Base-by-base conservation (phyloP, 73 alveolate genomes). In the Stentor coeruleus region DNA sequence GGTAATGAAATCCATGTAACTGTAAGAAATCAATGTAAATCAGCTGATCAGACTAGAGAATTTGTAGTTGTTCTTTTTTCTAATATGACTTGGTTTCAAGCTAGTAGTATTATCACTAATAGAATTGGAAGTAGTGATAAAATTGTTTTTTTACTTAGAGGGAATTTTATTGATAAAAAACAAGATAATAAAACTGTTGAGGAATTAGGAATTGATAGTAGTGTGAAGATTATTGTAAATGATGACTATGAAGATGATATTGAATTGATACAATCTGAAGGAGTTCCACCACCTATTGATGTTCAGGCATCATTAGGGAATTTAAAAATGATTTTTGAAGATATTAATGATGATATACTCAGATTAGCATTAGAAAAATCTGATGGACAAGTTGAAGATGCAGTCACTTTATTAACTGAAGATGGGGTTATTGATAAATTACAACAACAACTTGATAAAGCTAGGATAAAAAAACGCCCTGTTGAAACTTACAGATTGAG, bases 41-140 rank as follows among this genome's bases (percentile, higher is more conserved):
- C 28, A 11, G 28, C 6, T 49, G 6, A 6, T 11, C n/a, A n/a
- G n/a, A n/a, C n/a, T n/a, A n/a, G n/a, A n/a, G n/a, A n/a, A n/a
- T n/a, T n/a, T n/a, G n/a, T n/a, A n/a, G 20, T 49, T 49, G 6
- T 20, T 49, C 20, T 49, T 11, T 20, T 20, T 49, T 20, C 20
- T 49, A 49, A 49, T 49, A 20, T 20, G 66, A 49, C 28, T 49
- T 49, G 66, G 66, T 49, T 20, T 11, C 28, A 49, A 49, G 66
- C 66, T 11, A 49, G 66, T 11, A 82, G 82, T 35, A 66, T 82
- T 26, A 77, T 89, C 15, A 83, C 86, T 3, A 77, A 74, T 31
- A 15, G 59, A 0, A 36, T 89, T 3, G 36, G 55, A 33, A 90
- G 92, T n/a, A 84, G 59, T 14, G 66, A 49, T 11, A 49, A 49